Conservation (phyloP, 1,284 basidiomycete species). For the Irpex rosettiformis region DNA sequence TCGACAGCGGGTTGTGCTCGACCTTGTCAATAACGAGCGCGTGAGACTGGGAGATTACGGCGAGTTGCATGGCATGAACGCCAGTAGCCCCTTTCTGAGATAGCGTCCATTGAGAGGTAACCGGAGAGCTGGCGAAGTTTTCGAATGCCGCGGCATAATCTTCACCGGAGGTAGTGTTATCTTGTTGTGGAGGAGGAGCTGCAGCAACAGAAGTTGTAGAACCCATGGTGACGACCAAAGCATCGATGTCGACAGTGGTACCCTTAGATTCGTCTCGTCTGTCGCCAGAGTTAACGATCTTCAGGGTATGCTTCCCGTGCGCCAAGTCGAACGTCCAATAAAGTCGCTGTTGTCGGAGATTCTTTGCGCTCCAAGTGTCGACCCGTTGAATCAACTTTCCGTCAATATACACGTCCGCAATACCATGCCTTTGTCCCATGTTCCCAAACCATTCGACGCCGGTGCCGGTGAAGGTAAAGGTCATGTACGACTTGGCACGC, state of each 20-base stretch:
- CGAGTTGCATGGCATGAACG: conserved; percentile 80
- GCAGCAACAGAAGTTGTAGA: neutral
- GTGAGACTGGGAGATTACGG: conserved; percentile 66
- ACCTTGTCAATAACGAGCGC: conserved; percentile 80
- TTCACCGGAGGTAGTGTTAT: conserved; percentile 14
- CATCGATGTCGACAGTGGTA: conserved; percentile 54
- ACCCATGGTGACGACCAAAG: conserved; percentile 55
- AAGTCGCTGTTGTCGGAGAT: conserved; percentile 55
- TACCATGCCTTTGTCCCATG: conserved; percentile 49
- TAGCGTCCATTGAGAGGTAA: conserved; percentile 40
- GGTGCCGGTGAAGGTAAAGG: conserved; percentile 62
- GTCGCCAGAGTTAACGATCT: conserved; percentile 53
- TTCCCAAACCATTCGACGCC: conserved; percentile 78
- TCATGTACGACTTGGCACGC: conserved; percentile 45
- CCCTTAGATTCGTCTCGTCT: conserved; percentile 33
- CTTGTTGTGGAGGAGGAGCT: conserved; percentile 13
- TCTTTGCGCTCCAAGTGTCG: conserved; percentile 40
- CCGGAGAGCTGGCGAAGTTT: conserved; percentile 21
- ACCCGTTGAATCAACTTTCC: conserved; percentile 42
- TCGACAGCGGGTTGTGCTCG: conserved; percentile 75
- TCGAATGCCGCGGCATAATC: conserved; percentile 13
- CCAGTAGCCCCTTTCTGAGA: conserved; percentile 65
- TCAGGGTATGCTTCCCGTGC: conserved; percentile 54
- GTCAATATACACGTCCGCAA: conserved; percentile 57
- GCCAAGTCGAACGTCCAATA: conserved; percentile 58